Evolutionary conservation across 2,329 filamentous ascomycete genomes (phyloP).

Genomic region (Arthrobotrys musiformis): DNA sequence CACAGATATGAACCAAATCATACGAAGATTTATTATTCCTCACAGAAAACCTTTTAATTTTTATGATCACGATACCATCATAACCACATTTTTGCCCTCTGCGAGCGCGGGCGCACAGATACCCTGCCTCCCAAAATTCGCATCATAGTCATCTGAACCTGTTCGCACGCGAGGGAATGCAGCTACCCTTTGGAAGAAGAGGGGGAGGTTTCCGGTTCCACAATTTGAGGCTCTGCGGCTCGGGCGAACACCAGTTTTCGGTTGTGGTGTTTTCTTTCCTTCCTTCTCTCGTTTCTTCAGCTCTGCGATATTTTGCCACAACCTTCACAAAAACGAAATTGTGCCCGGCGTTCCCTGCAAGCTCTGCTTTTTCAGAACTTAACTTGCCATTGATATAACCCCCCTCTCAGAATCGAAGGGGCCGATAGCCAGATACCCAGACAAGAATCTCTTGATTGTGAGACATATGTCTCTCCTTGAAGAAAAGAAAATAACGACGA

Average conservation of each 20-base stretch:
- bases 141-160: background rate
- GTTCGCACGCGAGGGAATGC: too few species aligned
- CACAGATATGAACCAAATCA: background rate
- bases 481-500: background rate
- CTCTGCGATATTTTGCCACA: too few species aligned
- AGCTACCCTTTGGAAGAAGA: too few species aligned
- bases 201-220: background rate
- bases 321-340: too few species aligned
- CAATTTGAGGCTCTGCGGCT: conserved; percentile 20
- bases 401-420: background rate
- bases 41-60: background rate
- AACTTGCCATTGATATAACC: background rate
- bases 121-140: background rate
- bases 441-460: conserved; percentile 7
- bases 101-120: background rate
- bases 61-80: conserved; percentile 1
- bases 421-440: too few species aligned
- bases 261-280: background rate
- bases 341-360: too few species aligned
- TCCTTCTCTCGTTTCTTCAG: background rate
- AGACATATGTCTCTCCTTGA: conserved; percentile 16
- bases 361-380: too few species aligned
- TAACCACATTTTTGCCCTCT: background rate
- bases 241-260: background rate
- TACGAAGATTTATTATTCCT: background rate